Base-by-base conservation (phyloP, 1,284 basidiomycete species). In the Cutaneotrichosporon cutaneum region DNA sequence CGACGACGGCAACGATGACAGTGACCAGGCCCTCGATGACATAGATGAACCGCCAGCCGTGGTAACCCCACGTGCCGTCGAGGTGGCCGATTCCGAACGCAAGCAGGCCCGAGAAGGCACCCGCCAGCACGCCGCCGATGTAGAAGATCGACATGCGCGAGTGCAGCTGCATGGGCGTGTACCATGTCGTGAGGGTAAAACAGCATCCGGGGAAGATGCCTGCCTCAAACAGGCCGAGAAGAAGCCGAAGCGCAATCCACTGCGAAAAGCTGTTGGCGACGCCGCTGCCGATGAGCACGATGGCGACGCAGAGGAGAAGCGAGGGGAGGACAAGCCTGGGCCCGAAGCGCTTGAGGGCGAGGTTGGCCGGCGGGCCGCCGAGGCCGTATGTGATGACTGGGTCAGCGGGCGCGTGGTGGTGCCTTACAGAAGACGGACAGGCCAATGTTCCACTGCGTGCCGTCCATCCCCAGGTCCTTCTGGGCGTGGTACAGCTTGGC, bases 351-450 rank as follows among this genome's bases (percentile, higher is more conserved):
- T 30, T 30, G 30, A 30, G 30, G 30, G 5, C 4, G 30, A 30
- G 4, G 30, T 30, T 30, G 30, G 30, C 30, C 9, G 30, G 30
- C 30, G 30, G 30, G 39, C 60, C 64, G 11, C 47, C 45, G n/a
- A 57, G 16, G 45, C 32, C 36, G 47, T 50, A 63, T 54, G 68
- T 72, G 68, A 81, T 73, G 71, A 80, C 80, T 39, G 70, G 0
- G 80, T 79, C 0, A 81, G 76, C 61, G 80, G 78, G 32, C 48
- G 79, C n/a, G 2, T 81, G 66, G n/a, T 62, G 50, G 56, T 62
- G 62, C 14, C 64, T 74, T 50, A 77, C 72, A 79, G 68, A 79
- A 79, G 64, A 79, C 77, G 16, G 73, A 79, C 11, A 80, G 69
- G 16, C 77, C 71, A 11, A 82, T 70, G 13, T 69, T 55, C 8